Conservation (phyloP, 2,329 filamentous ascomycete species). For the Aureobasidium pullulans region DNA sequence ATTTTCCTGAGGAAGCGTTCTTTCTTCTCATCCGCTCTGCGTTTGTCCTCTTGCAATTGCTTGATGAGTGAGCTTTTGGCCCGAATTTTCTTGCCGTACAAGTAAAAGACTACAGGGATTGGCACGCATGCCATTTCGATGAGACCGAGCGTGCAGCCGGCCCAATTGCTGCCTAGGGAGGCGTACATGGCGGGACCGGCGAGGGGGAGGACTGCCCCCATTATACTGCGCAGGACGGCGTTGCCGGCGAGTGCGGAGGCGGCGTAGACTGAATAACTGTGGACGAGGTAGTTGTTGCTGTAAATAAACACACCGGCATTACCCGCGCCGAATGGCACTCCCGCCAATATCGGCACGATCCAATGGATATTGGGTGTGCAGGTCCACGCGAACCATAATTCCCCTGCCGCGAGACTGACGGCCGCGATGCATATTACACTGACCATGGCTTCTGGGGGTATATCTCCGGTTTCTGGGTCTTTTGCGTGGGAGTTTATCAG, state of each 20-base stretch:
- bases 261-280: constrained; percentile 73
- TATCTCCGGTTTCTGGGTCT: constrained; percentile 67
- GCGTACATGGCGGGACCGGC: constrained; percentile 67
- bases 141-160: constrained; percentile 65
- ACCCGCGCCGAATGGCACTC: constrained; percentile 70
- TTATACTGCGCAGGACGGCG: constrained; percentile 61
- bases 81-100: constrained; percentile 50
- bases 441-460: constrained; percentile 72
- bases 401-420: constrained; percentile 65
- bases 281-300: constrained; percentile 69
- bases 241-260: constrained; percentile 76
- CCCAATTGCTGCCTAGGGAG: constrained; percentile 66
- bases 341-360: constrained; percentile 71
- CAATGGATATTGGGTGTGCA: constrained; percentile 76
- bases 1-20: constrained; percentile 25
- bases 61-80: constrained; percentile 48
- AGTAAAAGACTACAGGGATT: constrained; percentile 73
- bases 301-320: constrained; percentile 79
- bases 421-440: constrained; percentile 72
- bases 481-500: constrained; percentile 70
- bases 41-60: constrained; percentile 40
- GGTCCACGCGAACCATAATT: constrained; percentile 86
- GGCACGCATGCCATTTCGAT: constrained; percentile 68
- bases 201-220: constrained; percentile 73
- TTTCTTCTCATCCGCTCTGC: constrained; percentile 38